These are phyloP conservation scores for Dendrobium nobile DNA, from an alignment of 106 monocot species.

Conservation along the genomic window DNA sequence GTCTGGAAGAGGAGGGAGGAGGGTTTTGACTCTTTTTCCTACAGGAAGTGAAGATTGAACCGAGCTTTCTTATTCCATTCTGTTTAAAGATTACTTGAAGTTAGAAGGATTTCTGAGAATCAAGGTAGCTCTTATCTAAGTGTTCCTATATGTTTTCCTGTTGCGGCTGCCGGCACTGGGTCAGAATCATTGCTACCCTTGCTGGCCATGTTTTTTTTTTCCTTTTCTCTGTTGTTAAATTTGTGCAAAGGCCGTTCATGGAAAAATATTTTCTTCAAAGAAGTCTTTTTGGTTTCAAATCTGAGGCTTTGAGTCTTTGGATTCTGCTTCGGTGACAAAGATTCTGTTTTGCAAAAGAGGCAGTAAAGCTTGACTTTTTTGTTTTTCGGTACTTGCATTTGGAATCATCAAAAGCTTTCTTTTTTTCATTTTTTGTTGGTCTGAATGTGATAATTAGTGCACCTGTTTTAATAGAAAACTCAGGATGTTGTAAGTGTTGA, in stretches of 20 bases:
- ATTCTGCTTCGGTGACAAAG: not conserved
- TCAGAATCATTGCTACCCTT: too few species aligned
- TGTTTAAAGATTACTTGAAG: not conserved
- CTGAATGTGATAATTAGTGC: not conserved
- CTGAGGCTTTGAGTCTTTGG: not conserved
- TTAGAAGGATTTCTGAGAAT: not conserved
- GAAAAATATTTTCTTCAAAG: too few species aligned
- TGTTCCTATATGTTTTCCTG: too few species aligned
- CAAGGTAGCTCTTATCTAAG: too few species aligned
- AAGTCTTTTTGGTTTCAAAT: too few species aligned
- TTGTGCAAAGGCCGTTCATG: not conserved
- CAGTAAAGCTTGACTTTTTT: not conserved
- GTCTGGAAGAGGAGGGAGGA: slow-evolving; percentile 35
- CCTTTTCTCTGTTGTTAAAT: too few species aligned
- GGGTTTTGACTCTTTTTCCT: slow-evolving; percentile 77
- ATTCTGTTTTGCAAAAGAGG: not conserved
- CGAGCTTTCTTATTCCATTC: not conserved
- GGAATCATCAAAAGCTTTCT: not conserved
- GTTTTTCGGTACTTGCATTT: not conserved
- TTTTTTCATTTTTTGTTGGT: not conserved
- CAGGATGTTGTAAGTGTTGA: not conserved
- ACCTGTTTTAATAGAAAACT: not conserved
- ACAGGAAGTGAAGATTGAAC: slow-evolving; percentile 50
- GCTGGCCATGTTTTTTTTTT: too few species aligned
- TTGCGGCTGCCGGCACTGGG: too few species aligned